Base-by-base conservation (phyloP, 805 yeast species). In the Metschnikowia matae region DNA sequence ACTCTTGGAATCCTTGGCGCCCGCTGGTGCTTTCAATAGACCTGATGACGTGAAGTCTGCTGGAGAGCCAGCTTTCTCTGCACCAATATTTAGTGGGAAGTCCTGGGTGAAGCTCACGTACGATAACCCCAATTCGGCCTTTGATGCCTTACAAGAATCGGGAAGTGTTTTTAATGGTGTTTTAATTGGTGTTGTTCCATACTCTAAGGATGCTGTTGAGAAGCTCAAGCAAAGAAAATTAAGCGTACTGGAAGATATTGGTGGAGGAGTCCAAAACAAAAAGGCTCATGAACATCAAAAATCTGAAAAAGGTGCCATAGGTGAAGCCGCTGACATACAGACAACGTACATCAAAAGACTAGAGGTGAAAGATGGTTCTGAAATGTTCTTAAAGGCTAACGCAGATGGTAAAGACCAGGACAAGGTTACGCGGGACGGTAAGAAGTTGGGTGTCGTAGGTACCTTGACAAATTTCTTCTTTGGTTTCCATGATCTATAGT, bases 61-160 rank as follows among this genome's bases (percentile, higher is more conserved):
- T 13, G 20, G 21, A 8, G 45, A 46, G 35, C 15, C 46, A 15
- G 18, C 50, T 4, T 46, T 34, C 4, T 20, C 54, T 11, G 52
- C 52, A 50, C 95, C 97, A 3, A 84, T 92, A 7, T 87, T 82
- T 66, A 79, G 91, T 11, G 98, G 98, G 1, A 79, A 82, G 42
- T 83, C 88, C 37, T 92, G 98, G 98, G 83, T 91, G n/a, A 87
- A 90, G 62, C 64, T 92, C 48, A 91, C 97, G 3, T 94, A 82
- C 65, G 85, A 83, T 50, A 84, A 83, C 51, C 80, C 86, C 6
- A 72, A 84, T 1, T 78, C 91, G 8, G 97, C 96, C 2, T 66
- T 81, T 15, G 82, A 96, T 49, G 97, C 99, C 0, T 70, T 91
- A 40, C 83, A 87, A 55, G 96, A 90, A 62, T 87, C 89, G 62